Percentiles rank a stretch among this genome's conserved stretches.
These are phyloP conservation scores for Cytospora piceicola DNA, from an alignment of 2,329 filamentous ascomycete genomes.

Conservation along the genomic window DNA sequence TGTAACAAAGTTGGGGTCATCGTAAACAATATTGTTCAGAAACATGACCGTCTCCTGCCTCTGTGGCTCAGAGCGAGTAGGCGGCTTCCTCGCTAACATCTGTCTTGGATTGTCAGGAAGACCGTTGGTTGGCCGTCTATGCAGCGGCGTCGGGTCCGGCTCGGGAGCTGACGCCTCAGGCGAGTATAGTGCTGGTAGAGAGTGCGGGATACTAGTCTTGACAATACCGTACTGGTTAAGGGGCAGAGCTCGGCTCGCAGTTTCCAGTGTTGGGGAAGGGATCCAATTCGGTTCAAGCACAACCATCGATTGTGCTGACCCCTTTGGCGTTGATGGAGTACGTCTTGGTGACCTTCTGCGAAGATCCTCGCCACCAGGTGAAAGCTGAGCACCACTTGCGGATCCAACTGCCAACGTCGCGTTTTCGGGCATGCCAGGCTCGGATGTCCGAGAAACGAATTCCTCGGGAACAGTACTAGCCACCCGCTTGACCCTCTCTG, in stretches of 20 bases:
- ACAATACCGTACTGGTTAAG: slow-evolving; percentile 9
- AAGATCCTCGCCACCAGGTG: slow-evolving; percentile 54
- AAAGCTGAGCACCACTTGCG: slow-evolving; percentile 54
- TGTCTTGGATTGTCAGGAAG: slow-evolving; percentile 54
- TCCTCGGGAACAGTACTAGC: slow-evolving; percentile 46
- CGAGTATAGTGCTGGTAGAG: slow-evolving; percentile 37
- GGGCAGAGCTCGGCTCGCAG: slow-evolving; percentile 19
- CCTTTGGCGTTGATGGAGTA: slow-evolving; percentile 25
- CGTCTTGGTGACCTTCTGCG: slow-evolving; percentile 57
- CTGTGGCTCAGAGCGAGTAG: slow-evolving; percentile 34
- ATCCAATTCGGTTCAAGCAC: not conserved
- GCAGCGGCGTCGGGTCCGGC: slow-evolving; percentile 45
- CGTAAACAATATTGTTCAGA: slow-evolving; percentile 59
- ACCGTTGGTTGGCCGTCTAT: slow-evolving; percentile 50
- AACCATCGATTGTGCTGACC: slow-evolving; percentile 5
- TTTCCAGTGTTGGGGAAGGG: slow-evolving; percentile 20
- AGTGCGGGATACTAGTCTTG: slow-evolving; percentile 38
- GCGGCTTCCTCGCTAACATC: slow-evolving; percentile 39
- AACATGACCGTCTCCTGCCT: slow-evolving; percentile 58
- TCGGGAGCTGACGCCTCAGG: slow-evolving; percentile 40
- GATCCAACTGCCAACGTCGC: slow-evolving; percentile 41
- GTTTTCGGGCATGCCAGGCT: slow-evolving; percentile 32
- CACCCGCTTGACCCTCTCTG: slow-evolving; percentile 42
- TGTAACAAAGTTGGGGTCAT: slow-evolving; percentile 54
- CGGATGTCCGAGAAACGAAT: slow-evolving; percentile 36